These are phyloP conservation scores for Boletus subparvulus DNA, from an alignment of 768 basidiomycete species.

Conservation along the genomic window DNA sequence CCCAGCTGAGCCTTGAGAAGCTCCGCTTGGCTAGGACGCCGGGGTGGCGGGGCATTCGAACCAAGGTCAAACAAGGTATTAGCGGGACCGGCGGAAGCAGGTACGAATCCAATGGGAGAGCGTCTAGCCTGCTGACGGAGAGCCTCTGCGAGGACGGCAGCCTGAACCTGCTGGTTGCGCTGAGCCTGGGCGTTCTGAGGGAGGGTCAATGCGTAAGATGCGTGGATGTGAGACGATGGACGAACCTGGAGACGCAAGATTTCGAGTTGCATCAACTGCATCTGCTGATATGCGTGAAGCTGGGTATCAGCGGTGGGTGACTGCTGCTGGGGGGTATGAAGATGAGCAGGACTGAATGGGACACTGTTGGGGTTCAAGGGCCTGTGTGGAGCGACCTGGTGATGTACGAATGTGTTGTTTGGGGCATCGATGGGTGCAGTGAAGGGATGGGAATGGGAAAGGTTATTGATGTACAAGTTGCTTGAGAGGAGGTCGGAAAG, in stretches of 20 bases:
- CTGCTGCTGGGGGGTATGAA: constrained; percentile 43
- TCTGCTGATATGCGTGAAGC: constrained; percentile 61
- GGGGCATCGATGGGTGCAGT: constrained; percentile 72
- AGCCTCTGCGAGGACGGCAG: constrained; percentile 63
- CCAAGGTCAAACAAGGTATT: constrained; percentile 65
- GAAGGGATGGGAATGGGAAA: constrained; percentile 45
- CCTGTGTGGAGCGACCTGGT: constrained; percentile 54
- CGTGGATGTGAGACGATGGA: background rate
- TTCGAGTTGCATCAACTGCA: constrained; percentile 86
- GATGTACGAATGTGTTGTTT: constrained; percentile 65
- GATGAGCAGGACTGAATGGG: constrained; percentile 44
- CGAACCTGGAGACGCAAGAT: constrained; percentile 76
- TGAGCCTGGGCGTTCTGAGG: constrained; percentile 66
- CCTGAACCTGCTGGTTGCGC: constrained; percentile 59
- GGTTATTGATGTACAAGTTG: constrained; percentile 48
- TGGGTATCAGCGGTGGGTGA: constrained; percentile 42
- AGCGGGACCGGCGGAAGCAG: constrained; percentile 74
- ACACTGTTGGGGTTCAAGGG: constrained; percentile 52
- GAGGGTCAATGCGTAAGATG: constrained; percentile 11
- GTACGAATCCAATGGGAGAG: constrained; percentile 34
- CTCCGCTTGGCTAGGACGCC: constrained; percentile 70
- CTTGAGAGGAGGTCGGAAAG: constrained; percentile 55
- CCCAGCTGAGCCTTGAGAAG: constrained; percentile 62
- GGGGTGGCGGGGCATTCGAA: constrained; percentile 56
- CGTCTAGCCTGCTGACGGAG: constrained; percentile 49